phyloP scores from a whole-genome alignment of 2,329 filamentous ascomycete genomes.

The Akanthomyces muscarius region DNA sequence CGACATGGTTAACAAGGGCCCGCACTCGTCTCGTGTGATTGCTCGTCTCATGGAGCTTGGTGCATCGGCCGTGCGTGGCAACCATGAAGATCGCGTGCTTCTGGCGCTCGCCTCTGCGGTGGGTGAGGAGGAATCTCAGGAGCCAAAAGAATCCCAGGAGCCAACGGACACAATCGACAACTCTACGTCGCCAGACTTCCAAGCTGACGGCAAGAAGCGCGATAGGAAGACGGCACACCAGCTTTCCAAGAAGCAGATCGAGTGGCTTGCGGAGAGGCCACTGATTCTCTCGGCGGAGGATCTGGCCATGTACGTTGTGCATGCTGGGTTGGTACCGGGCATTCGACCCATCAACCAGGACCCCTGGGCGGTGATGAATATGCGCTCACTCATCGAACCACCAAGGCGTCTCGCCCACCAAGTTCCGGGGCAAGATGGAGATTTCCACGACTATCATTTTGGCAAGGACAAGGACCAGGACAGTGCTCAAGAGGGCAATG shows the following conservation, averaged over 20 bases:
- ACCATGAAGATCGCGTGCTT: conserved; percentile 88
- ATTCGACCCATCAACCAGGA: conserved; percentile 66
- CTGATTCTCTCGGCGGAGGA: conserved; percentile 73
- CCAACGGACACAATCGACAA: neutral
- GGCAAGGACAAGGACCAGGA: conserved; percentile 14
- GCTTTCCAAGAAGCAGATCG: conserved; percentile 54
- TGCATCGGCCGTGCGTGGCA: conserved; percentile 82
- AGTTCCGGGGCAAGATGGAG: conserved; percentile 28
- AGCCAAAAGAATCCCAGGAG: conserved; percentile 1
- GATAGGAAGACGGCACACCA: conserved; percentile 19
- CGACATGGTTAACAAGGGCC: conserved; percentile 82
- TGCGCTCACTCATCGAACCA: conserved; percentile 68
- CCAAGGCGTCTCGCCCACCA: conserved; percentile 40
- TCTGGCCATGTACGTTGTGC: conserved; percentile 66
- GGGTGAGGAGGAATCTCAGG: neutral
- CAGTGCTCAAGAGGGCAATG: conserved; percentile 20
- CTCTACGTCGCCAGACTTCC: neutral
- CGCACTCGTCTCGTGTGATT: conserved; percentile 75
- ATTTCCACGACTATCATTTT: neutral
- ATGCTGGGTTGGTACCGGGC: conserved; percentile 79
- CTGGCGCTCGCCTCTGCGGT: conserved; percentile 46
- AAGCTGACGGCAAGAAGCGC: conserved; percentile 2
- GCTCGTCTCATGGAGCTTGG: conserved; percentile 67
- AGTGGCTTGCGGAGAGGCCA: conserved; percentile 68
- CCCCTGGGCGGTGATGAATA: conserved; percentile 83